A percentile compares a stretch with the other conserved stretches of the same genome.
Evolutionary conservation across 192 early-diverging fungal genomes (phyloP).

Genomic region (Gryganskiella cystojenkinii): DNA sequence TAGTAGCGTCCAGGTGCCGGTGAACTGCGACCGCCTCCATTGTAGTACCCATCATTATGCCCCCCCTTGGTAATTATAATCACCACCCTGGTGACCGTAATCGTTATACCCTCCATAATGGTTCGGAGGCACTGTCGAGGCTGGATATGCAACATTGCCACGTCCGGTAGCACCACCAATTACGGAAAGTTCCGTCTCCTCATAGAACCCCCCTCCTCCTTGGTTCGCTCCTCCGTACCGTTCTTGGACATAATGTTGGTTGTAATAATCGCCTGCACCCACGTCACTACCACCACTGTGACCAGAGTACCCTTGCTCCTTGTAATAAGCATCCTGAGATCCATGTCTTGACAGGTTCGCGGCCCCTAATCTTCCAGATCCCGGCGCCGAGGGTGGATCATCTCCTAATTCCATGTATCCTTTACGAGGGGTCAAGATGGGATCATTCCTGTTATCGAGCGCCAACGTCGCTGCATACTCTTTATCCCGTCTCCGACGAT

Average conservation of each 20-base stretch:
- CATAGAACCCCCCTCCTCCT: constrained; percentile 36
- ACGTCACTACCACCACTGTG: constrained; percentile 20
- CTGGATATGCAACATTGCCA: constrained; percentile 12
- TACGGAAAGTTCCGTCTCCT: constrained; percentile 46
- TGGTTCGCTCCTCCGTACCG: constrained; percentile 30
- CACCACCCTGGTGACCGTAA: constrained; percentile 15
- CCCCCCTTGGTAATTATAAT: constrained; percentile 13
- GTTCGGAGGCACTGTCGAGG: constrained; percentile 13
- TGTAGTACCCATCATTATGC: constrained; percentile 17
- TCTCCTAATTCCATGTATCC: constrained; percentile 41
- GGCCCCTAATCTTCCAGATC: constrained; percentile 1
- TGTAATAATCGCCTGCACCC: constrained; percentile 25
- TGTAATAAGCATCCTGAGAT: constrained; percentile 43
- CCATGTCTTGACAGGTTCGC: constrained; percentile 37
- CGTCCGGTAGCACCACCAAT: constrained; percentile 24
- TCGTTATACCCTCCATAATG: constrained; percentile 48
- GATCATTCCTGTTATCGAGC: constrained; percentile 18
- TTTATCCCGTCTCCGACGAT: constrained; percentile 29
- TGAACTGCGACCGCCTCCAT: constrained; percentile 10
- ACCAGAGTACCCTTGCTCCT: neutral
- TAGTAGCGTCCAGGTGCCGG: too few relatives aligned
- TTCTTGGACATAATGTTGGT: constrained; percentile 39
- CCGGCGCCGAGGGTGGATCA: constrained; percentile 11
- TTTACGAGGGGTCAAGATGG: constrained; percentile 25
- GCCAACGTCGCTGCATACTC: constrained; percentile 47